Conservation (phyloP, 441 rosid species). For the Cnidoscolus chayamansa region DNA sequence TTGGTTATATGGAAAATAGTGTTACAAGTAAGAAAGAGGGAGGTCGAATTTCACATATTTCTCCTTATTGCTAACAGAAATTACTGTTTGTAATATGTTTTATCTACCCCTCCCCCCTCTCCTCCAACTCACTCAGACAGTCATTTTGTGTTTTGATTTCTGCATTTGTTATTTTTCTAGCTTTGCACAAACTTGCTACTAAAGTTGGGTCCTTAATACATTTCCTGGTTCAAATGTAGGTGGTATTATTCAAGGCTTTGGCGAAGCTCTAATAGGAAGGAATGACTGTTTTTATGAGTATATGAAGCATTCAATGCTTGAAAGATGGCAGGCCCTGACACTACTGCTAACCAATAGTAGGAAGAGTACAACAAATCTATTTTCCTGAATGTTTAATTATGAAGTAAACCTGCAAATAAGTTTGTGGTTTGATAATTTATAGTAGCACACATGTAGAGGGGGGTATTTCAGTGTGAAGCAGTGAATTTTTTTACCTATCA, state of each 20-base stretch:
- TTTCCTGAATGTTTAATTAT: conserved; percentile 1
- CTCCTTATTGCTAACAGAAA: neutral
- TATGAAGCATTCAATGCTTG: conserved; percentile 16
- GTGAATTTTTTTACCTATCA: neutral
- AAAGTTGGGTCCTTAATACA: neutral
- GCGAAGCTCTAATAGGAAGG: conserved; percentile 8
- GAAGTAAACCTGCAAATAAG: conserved; percentile 13
- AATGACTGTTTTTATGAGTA: neutral
- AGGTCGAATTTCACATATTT: neutral
- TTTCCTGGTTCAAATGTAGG: conserved; percentile 16
- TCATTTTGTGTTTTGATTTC: neutral
- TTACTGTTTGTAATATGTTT: neutral
- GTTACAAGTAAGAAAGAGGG: neutral
- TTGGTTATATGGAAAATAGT: neutral
- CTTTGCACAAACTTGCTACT: neutral
- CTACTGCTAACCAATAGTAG: neutral
- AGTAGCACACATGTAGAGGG: neutral
- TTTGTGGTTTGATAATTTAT: conserved; percentile 11
- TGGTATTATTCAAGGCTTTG: neutral
- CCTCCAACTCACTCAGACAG: no score
- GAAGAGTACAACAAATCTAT: neutral
- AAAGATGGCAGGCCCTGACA: conserved; percentile 7
- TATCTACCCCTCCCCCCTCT: no score
- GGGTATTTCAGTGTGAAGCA: neutral
- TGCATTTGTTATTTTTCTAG: neutral